Base-by-base conservation (phyloP, 805 yeast species). In the Saccharomycopsis amapae region DNA sequence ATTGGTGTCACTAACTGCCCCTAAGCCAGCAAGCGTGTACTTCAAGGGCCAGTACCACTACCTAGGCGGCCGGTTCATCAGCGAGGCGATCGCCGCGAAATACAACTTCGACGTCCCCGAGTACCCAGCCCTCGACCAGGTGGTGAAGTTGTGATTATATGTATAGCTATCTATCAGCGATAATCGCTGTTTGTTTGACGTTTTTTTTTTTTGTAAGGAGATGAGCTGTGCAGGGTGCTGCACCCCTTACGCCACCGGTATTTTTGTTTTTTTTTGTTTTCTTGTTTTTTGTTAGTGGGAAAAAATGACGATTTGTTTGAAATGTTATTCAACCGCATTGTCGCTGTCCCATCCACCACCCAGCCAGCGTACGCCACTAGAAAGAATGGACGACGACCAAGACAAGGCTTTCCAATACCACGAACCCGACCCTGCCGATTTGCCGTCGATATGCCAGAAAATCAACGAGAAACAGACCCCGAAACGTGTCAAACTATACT, bases 1-100 rank as follows among this genome's bases (percentile, higher is more conserved):
- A 53, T 67, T 93, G 40, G 79, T 93, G 7, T 83, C 95, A 42
- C 66, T 93, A 40, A 89, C 97, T 0, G 97, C 96, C 0, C 98
- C 98, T 6, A 93, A 93, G 59, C 93, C 94, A 0, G 89, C 95
- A 44, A 78, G 94, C 1, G 59, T 62, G 39, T 66, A 63, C 48
- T 72, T 85, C 51, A 58, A 62, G 5, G 60, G 65, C 5, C 47
- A 54, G 1, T 48, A 39, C 1, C 98, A 90, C 60, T 93, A 76
- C 61, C 71, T 89, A 31, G 98, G 98, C 1, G 98, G 98, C 2
- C 67, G 98, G 43, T 93, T 93, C 58, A 76, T 93, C 15, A 75
- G 79, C 39, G 58, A 62, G 12, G 67, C 63, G 7, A 72, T 93
- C 54, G 96, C 96, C 0, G 62, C 69, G 25, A 79, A 80, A 59